A percentile compares a stretch with the other conserved stretches of the same genome.
These are phyloP conservation scores for Cucurbita maxima DNA, from an alignment of 306 rosid species.

Conservation along the genomic window DNA sequence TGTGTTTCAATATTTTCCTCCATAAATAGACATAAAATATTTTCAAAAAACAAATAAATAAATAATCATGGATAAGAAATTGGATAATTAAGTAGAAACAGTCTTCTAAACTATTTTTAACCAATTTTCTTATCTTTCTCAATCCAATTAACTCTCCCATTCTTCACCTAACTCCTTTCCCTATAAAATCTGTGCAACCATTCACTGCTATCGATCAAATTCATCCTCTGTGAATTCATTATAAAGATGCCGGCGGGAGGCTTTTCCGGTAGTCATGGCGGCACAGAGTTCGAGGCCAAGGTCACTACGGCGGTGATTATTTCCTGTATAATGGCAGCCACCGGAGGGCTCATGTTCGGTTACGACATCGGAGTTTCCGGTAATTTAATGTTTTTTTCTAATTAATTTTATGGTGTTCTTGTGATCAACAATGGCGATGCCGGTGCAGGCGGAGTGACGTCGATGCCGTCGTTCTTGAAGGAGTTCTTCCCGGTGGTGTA, in stretches of 20 bases:
- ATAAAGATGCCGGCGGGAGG: neutral
- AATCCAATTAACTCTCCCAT: neutral
- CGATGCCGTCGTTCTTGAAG: neutral
- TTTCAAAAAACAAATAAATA: too few species aligned
- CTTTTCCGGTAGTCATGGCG: neutral
- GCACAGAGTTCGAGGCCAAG: neutral
- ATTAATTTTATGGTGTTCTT: too few species aligned
- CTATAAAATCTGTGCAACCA: neutral
- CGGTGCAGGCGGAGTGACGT: neutral
- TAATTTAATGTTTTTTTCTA: too few species aligned
- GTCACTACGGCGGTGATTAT: neutral
- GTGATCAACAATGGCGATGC: neutral
- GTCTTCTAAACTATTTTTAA: neutral
- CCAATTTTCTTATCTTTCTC: neutral
- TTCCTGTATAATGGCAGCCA: neutral
- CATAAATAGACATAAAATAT: too few species aligned
- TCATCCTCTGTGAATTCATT: too few species aligned
- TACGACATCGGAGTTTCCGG: neutral
- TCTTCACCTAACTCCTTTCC: neutral
- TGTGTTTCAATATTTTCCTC: too few species aligned
- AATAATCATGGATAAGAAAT: too few species aligned
- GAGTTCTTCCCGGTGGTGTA: too few species aligned
- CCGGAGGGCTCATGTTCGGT: too few species aligned
- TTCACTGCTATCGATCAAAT: too few species aligned
- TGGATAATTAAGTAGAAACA: neutral